Evolutionary conservation across 768 basidiomycete species (phyloP), one percentile per base, ranked within the genome.

Genomic region (Pleurotus pulmonarius): DNA sequence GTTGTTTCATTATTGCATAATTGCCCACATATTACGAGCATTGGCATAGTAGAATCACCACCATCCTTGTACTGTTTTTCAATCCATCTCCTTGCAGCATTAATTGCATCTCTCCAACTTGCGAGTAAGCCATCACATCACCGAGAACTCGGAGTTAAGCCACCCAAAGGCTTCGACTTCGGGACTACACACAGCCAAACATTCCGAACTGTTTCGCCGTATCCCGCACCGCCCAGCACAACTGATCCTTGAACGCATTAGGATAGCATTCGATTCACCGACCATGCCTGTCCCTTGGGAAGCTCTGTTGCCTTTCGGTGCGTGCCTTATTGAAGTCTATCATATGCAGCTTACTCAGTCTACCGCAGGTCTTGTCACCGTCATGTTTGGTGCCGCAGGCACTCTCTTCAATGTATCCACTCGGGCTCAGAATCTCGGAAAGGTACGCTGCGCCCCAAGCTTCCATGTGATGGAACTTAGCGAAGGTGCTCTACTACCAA

Each of bases 281-380:
- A 52, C 61, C 63, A 96, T 96, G 95, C 95, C 95, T 56, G 88
- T 97, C 64, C 95, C 94, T 63, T 98, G 91, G 88, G 94, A 98
- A 77, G 94, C 95, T 51, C 82, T 98, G 64, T 91, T 98, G 77
- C 95, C 95, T 46, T 94, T 95, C 67, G 95, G 95, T 94, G 45
- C 43, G 55, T 61, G 57, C 38, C 48, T 56, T 24, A 26, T 18
- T 49, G 16, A 34, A 34, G 29, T 8, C 29, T 34, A 34, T 34
- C 29, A 56, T 34, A 22, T 54, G 13, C 41, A 18, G 20, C 34
- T 55, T 38, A 20, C 26, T 12, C 47, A 34, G 9, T 9, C 8
- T 11, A 34, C 22, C 22, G 34, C 58, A 95, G 92, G 85, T 73
- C 84, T 96, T 57, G 65, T 96, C 58, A 92, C 92, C 56, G 78